phyloP scores from a whole-genome alignment of 352 stramenopile genomes.

The Phytophthora palmivora region DNA sequence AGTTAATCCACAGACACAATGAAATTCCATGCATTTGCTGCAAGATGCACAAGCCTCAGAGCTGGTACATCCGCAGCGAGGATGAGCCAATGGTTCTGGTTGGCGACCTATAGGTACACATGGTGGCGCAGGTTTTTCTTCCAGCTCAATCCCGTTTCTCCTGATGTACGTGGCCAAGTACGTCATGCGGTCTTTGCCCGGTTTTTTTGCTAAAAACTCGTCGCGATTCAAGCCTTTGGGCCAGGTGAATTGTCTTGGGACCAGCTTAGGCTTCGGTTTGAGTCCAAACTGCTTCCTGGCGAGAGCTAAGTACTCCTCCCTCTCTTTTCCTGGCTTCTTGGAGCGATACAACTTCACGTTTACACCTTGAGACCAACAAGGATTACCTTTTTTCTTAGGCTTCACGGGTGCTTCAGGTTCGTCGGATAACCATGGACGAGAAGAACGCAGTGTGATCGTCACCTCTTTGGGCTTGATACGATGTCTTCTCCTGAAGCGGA shows the following conservation, averaged over 20 bases:
- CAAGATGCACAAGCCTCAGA: constrained; percentile 62
- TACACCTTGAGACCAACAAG: constrained; percentile 1
- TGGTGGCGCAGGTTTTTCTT: constrained; percentile 11
- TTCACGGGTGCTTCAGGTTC: neutral
- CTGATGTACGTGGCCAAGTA: constrained; percentile 39
- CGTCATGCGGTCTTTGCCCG: constrained; percentile 33
- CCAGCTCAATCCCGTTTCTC: constrained; percentile 30
- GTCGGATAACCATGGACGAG: neutral
- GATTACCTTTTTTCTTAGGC: constrained; percentile 7
- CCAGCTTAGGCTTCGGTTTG: neutral
- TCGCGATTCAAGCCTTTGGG: constrained; percentile 28
- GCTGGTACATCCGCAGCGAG: constrained; percentile 54
- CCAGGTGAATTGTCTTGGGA: constrained; percentile 24
- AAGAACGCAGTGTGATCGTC: neutral
- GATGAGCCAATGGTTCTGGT: constrained; percentile 24
- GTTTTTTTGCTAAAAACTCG: constrained; percentile 32
- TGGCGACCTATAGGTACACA: constrained; percentile 27
- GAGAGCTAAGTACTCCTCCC: constrained; percentile 1
- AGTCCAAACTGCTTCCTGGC: constrained; percentile 7
- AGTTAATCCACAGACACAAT: constrained; percentile 58
- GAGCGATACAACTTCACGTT: neutral
- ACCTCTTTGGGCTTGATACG: neutral
- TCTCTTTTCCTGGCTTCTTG: constrained; percentile 10
- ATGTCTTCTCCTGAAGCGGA: constrained; percentile 8
- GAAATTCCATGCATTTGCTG: constrained; percentile 61